Conservation (phyloP, 73 alveolate species). For the Paramecium octaurelia region DNA sequence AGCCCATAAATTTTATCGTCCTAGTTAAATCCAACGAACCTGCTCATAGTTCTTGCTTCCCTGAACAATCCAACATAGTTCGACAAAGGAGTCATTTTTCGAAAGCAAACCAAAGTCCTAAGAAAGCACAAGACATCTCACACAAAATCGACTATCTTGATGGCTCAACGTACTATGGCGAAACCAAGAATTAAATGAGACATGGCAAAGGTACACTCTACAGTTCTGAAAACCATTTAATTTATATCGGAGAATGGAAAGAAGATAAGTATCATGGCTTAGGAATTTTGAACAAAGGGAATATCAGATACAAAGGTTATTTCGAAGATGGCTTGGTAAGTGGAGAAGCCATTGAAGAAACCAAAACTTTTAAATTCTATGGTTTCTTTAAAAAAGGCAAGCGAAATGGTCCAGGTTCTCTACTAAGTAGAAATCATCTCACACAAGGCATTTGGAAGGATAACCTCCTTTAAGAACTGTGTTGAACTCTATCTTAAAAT, state of each 20-base stretch:
- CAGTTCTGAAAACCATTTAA: not conserved
- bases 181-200: not conserved
- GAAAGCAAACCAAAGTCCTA: not conserved
- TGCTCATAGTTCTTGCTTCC: not conserved
- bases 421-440: not conserved
- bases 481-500: not conserved
- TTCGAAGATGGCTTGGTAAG: not conserved
- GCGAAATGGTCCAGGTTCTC: not conserved
- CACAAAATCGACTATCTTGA: not conserved
- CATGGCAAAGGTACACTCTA: constrained; percentile 19
- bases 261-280: constrained; percentile 12
- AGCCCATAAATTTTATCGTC: not conserved
- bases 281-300: not conserved
- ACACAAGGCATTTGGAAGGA: not conserved
- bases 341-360: not conserved
- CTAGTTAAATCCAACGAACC: not conserved
- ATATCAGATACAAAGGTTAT: not conserved
- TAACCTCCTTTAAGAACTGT: not conserved
- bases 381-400: constrained; percentile 13
- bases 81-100: not conserved
- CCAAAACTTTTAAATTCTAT: not conserved
- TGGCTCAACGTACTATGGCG: not conserved
- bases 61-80: not conserved
- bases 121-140: not conserved
- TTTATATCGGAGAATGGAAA: constrained; percentile 30